Percentiles rank a stretch among this genome's conserved stretches.
phyloP scores from a whole-genome alignment of 2,329 filamentous ascomycete genomes.

The Zarea fungicola region DNA sequence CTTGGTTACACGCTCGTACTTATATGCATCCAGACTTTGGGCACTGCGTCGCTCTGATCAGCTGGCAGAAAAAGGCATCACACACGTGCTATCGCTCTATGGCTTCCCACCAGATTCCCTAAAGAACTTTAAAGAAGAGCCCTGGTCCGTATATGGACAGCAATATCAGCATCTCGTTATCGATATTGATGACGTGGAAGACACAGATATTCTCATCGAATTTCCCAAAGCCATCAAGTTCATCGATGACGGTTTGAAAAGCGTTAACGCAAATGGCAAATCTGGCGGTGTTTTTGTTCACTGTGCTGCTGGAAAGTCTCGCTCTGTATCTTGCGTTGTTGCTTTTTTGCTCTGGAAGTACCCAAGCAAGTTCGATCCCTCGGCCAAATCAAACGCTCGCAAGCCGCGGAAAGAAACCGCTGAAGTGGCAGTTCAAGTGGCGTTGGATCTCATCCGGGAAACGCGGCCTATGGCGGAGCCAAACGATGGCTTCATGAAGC shows the following conservation, averaged over 20 bases:
- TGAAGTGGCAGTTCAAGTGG: conserved; percentile 47
- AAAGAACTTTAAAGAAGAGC: conserved; percentile 45
- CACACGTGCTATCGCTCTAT: conserved; percentile 83
- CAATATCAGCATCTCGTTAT: conserved; percentile 70
- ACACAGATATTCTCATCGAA: conserved; percentile 79
- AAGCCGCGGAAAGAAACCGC: conserved; percentile 32
- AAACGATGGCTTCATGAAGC: conserved; percentile 85
- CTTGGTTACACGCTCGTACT: neutral
- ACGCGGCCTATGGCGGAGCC: conserved; percentile 77
- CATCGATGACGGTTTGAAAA: conserved; percentile 67
- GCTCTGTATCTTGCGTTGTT: conserved; percentile 77
- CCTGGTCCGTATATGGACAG: conserved; percentile 43
- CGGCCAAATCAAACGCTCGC: conserved; percentile 26
- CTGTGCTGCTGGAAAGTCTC: conserved; percentile 94
- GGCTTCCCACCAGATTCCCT: conserved; percentile 41
- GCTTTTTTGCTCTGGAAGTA: conserved; percentile 77
- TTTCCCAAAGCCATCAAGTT: conserved; percentile 75
- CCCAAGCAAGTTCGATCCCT: conserved; percentile 45
- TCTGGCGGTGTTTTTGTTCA: conserved; percentile 49
- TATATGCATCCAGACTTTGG: conserved; percentile 58
- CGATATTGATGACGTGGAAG: conserved; percentile 84
- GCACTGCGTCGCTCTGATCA: conserved; percentile 66
- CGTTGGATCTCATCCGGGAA: conserved; percentile 64
- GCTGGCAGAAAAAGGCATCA: conserved; percentile 70
- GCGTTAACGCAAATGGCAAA: conserved; percentile 8